phyloP scores from a whole-genome alignment of 2,329 filamentous ascomycete genomes.

The Fusarium penzigii region DNA sequence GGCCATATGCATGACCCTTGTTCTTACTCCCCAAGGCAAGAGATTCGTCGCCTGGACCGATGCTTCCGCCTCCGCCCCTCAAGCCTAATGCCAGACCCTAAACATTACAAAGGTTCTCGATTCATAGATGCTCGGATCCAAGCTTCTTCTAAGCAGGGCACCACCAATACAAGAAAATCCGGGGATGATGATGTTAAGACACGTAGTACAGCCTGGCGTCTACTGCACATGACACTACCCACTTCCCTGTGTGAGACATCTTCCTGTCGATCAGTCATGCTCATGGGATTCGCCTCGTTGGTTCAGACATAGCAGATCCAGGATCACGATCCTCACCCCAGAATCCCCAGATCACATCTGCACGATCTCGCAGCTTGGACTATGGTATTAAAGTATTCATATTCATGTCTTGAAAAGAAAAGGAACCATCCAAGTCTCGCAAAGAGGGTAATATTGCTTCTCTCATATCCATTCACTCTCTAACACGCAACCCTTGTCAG shows the following conservation, averaged over 20 bases:
- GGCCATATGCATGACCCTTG: not conserved
- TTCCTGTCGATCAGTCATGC: not conserved
- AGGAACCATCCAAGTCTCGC: too few relatives aligned
- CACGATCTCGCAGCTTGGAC: not conserved
- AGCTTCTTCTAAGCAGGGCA: too few relatives aligned
- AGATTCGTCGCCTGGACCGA: not conserved
- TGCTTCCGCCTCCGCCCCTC: too few relatives aligned
- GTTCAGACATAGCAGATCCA: not conserved
- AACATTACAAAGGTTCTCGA: too few relatives aligned
- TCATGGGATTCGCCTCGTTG: not conserved
- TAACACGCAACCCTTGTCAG: too few relatives aligned
- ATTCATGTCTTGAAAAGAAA: too few relatives aligned
- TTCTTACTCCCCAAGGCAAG: not conserved
- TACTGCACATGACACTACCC: not conserved
- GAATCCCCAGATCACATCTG: not conserved
- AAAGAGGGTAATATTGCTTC: too few relatives aligned
- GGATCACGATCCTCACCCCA: not conserved
- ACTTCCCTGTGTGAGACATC: not conserved
- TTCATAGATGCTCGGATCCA: too few relatives aligned
- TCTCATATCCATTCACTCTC: too few relatives aligned
- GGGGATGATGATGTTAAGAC: not conserved
- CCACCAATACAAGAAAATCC: not conserved
- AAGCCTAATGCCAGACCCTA: too few relatives aligned
- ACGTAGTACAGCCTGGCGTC: not conserved
- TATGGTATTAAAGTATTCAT: too few relatives aligned